These are phyloP conservation scores for Parsonsia alboflavescens DNA, from an alignment of 257 asterid genomes.

Conservation along the genomic window DNA sequence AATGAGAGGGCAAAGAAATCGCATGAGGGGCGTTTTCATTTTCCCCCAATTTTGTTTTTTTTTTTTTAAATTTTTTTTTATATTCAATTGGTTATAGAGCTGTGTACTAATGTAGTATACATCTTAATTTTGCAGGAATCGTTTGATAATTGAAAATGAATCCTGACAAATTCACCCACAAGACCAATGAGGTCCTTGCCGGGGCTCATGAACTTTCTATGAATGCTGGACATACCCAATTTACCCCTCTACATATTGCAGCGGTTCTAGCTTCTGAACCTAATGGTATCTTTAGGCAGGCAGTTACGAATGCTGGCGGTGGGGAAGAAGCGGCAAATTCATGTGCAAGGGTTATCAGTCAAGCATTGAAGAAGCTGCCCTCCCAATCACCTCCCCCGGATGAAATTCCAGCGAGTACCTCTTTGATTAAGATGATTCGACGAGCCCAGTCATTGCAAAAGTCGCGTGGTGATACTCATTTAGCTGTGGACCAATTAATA, in stretches of 20 bases:
- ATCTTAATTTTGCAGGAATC: background rate
- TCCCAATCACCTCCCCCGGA: constrained; percentile 38
- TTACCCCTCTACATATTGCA: constrained; percentile 28
- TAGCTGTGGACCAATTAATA: constrained; percentile 35
- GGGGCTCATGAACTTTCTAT: constrained; percentile 32
- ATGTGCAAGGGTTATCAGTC: constrained; percentile 29
- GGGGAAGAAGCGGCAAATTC: constrained; percentile 29
- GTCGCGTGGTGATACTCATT: constrained; percentile 27
- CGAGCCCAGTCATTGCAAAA: constrained; percentile 29
- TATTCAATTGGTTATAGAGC: background rate
- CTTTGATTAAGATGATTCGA: constrained; percentile 27
- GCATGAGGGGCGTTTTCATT: too few relatives aligned
- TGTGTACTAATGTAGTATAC: background rate
- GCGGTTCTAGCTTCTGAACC: constrained; percentile 20
- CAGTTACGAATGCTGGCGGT: constrained; percentile 19
- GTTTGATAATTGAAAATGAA: constrained; percentile 13
- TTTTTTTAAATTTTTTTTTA: background rate
- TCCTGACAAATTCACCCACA: constrained; percentile 39
- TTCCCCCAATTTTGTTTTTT: background rate
- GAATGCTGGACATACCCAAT: constrained; percentile 32
- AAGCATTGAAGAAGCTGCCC: constrained; percentile 32
- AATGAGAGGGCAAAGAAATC: too few relatives aligned
- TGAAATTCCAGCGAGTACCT: constrained; percentile 32
- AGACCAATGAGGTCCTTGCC: constrained; percentile 35
- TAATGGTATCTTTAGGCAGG: constrained; percentile 33